Percentiles rank a stretch among this genome's conserved stretches.
Evolutionary conservation across 2,329 filamentous ascomycete genomes (phyloP).

Genomic region (Colletotrichum tamarilloi): DNA sequence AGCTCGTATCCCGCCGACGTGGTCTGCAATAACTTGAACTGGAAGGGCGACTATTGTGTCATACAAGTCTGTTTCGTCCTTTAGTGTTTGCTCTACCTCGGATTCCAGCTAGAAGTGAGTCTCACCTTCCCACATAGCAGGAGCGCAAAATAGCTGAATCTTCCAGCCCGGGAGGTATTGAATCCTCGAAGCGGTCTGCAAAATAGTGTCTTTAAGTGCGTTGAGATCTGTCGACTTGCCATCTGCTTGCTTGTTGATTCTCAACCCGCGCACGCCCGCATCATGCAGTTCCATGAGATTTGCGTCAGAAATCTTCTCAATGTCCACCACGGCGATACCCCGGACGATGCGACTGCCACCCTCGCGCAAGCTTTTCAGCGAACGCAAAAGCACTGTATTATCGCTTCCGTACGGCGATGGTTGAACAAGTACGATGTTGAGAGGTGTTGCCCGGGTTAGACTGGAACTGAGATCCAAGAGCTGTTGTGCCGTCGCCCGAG

Average conservation of each 20-base stretch:
- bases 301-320: background rate
- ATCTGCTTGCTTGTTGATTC: conserved; percentile 16
- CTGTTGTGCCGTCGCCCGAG: background rate
- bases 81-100: background rate
- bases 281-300: background rate
- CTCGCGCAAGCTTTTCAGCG: background rate
- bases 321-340: conserved; percentile 14
- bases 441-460: background rate
- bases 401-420: conserved; percentile 15
- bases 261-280: background rate
- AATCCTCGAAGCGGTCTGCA: background rate
- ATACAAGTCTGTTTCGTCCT: background rate
- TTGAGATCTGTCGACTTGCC: background rate
- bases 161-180: background rate
- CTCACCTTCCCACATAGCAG: conserved; percentile 4
- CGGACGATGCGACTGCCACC: background rate
- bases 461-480: conserved; percentile 1
- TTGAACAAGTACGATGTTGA: conserved; percentile 8
- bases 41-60: background rate
- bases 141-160: conserved; percentile 4
- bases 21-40: conserved; percentile 20
- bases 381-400: background rate
- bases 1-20: conserved; percentile 14
- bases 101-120: background rate
- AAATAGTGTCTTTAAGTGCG: background rate